Evolutionary conservation across 257 asterid species (phyloP).

Genomic region (Nicotiana attenuata): DNA sequence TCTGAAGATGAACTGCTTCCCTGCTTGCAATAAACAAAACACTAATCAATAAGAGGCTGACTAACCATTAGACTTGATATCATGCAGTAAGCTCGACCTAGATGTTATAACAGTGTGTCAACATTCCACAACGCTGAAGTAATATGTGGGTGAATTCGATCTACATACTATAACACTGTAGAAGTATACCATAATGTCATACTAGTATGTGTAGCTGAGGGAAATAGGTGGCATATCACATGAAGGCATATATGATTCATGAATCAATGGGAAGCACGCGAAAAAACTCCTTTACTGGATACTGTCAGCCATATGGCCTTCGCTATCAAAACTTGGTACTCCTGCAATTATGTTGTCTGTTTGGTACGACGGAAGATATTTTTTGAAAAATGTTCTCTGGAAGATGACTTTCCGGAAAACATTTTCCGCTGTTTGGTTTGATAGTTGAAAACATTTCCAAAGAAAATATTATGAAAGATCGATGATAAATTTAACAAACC

Average conservation of each 20-base stretch:
- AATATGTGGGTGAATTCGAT: not conserved
- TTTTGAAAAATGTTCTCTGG: not conserved
- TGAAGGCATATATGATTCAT: not conserved
- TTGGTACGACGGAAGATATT: not conserved
- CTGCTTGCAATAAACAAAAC: slow-evolving; percentile 29
- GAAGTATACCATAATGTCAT: not conserved
- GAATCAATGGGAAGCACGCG: not conserved
- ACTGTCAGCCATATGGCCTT: not conserved
- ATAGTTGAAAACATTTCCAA: not conserved
- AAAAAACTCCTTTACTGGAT: not conserved
- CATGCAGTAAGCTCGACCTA: not conserved
- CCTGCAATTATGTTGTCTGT: not conserved
- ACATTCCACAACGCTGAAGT: not conserved
- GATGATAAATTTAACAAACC: not conserved
- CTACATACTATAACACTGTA: not conserved
- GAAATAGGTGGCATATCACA: not conserved
- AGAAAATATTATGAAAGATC: not conserved
- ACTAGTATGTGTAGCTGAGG: not conserved
- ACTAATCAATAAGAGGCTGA: not conserved
- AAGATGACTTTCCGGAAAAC: not conserved
- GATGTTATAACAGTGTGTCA: not conserved
- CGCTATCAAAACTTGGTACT: not conserved
- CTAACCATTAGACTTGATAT: not conserved
- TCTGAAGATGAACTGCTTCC: slow-evolving; percentile 80
- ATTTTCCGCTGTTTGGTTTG: not conserved